Conservation (phyloP, 2,329 filamentous ascomycete genomes). For the Juglanconis oblonga region DNA sequence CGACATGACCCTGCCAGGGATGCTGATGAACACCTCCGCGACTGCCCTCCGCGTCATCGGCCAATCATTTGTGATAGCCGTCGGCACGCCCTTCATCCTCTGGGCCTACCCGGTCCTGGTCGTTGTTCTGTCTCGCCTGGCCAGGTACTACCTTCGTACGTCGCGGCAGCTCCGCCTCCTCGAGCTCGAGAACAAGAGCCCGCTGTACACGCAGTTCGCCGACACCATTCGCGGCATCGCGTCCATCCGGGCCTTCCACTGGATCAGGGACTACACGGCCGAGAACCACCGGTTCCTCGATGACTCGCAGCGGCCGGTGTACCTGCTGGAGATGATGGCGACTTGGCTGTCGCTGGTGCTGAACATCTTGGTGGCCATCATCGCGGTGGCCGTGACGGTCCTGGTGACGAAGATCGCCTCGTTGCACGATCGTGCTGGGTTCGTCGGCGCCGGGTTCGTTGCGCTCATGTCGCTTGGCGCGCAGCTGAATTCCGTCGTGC, state of each 20-base stretch:
- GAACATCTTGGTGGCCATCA: slow-evolving; percentile 28
- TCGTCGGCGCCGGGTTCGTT: slow-evolving; percentile 26
- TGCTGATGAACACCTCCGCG: slow-evolving; percentile 20
- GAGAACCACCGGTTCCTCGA: slow-evolving; percentile 44
- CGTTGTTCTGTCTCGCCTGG: slow-evolving; percentile 34
- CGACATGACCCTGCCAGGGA: slow-evolving; percentile 20
- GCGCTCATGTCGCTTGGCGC: slow-evolving; percentile 29
- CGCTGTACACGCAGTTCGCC: slow-evolving; percentile 36
- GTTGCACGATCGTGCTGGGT: slow-evolving; percentile 14
- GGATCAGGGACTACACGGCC: slow-evolving; percentile 37
- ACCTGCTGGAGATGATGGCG: slow-evolving; percentile 41
- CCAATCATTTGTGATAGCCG: slow-evolving; percentile 38
- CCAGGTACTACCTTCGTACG: slow-evolving; percentile 44
- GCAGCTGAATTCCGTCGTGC: slow-evolving; percentile 26
- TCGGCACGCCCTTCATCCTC: slow-evolving; percentile 29
- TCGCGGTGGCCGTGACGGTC: slow-evolving; percentile 27
- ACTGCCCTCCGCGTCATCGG: slow-evolving; percentile 26
- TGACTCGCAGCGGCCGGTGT: slow-evolving; percentile 48
- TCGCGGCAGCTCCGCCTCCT: slow-evolving; percentile 45
- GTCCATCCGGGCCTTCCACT: slow-evolving; percentile 50
- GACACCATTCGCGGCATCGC: slow-evolving; percentile 45
- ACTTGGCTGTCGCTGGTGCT: slow-evolving; percentile 32
- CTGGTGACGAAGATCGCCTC: slow-evolving; percentile 25
- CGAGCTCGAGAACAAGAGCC: slow-evolving; percentile 35
- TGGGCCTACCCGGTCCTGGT: slow-evolving; percentile 38